phyloP scores from a whole-genome alignment of 768 basidiomycete genomes.

The Boletellus emodensis region DNA sequence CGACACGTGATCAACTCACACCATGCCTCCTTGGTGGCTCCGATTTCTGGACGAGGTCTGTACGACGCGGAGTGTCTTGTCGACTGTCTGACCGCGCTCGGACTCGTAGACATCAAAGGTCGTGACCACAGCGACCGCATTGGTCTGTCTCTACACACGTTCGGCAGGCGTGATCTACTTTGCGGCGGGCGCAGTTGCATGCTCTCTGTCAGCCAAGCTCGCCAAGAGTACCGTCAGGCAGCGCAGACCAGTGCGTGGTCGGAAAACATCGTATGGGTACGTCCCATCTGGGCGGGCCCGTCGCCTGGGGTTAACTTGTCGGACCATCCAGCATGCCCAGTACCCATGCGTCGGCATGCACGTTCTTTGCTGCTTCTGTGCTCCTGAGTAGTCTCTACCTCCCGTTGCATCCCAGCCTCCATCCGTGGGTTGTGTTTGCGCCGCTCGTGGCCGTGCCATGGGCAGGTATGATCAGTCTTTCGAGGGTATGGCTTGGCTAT shows the following conservation, averaged over 20 bases:
- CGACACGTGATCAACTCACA: conserved; percentile 4
- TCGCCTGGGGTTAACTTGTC: background rate
- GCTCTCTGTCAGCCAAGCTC: conserved; percentile 55
- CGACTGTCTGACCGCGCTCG: conserved; percentile 1
- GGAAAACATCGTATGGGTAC: conserved; percentile 67
- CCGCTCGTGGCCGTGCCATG: conserved; percentile 55
- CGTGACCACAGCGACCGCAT: conserved; percentile 49
- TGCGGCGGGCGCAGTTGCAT: conserved; percentile 50
- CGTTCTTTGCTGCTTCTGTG: conserved; percentile 60
- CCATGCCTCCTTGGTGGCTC: conserved; percentile 21
- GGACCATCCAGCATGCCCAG: conserved; percentile 67
- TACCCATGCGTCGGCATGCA: conserved; percentile 71
- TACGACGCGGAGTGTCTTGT: background rate
- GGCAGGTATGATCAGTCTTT: conserved; percentile 52
- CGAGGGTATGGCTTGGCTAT: conserved; percentile 72
- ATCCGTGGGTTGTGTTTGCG: conserved; percentile 26
- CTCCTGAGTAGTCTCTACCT: conserved; percentile 53
- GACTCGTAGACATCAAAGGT: conserved; percentile 52
- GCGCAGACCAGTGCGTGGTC: conserved; percentile 48
- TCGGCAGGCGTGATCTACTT: conserved; percentile 64
- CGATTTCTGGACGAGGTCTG: conserved; percentile 32
- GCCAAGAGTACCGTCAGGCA: conserved; percentile 62
- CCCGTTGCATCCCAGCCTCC: conserved; percentile 56
- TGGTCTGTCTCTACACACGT: conserved; percentile 52
- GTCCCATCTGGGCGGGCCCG: conserved; percentile 13